Evolutionary conservation across 2,329 filamentous ascomycete species (phyloP), one percentile per base, ranked within the genome.

Genomic region (Taxawa tesnikishii): DNA sequence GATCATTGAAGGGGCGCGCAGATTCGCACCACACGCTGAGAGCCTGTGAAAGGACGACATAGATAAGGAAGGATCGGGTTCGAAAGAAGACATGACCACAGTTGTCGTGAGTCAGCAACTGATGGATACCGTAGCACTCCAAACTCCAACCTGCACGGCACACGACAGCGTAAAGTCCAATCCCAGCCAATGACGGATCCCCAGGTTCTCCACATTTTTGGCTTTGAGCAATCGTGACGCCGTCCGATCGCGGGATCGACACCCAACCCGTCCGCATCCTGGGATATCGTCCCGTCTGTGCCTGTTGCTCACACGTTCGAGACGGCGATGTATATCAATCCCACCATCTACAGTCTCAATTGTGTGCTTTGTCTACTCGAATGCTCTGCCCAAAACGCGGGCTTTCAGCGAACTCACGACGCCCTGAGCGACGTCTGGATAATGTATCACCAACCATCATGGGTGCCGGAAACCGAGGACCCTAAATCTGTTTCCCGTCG

Each of bases 141-240:
- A n/a, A n/a, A n/a, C 19, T 23, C 19, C 19, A n/a, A n/a, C 19
- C 8, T n/a, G n/a, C 8, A 23, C n/a, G 19, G 8, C 8, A 23
- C 19, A 8, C 19, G 8, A n/a, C 19, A 23, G 19, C 19, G 8
- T 8, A 23, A 8, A 8, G 19, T 23, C n/a, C n/a, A n/a, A n/a
- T n/a, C n/a, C n/a, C n/a, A n/a, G n/a, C n/a, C n/a, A n/a, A n/a
- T n/a, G n/a, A n/a, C n/a, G n/a, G n/a, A n/a, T n/a, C n/a, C n/a
- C n/a, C n/a, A n/a, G 19, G n/a, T 23, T 8, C 2, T n/a, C 19
- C 19, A 2, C 19, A 8, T n/a, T 8, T n/a, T 32, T 13, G 32
- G 24, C 34, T 26, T 29, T 36, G 26, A 32, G 31, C n/a, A 5
- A 14, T 26, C n/a, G 6, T 10, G 13, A 24, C 19, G 8, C 13